Evolutionary conservation across 441 rosid species (phyloP).

Genomic region (Pelargonium myrrhifolium): DNA sequence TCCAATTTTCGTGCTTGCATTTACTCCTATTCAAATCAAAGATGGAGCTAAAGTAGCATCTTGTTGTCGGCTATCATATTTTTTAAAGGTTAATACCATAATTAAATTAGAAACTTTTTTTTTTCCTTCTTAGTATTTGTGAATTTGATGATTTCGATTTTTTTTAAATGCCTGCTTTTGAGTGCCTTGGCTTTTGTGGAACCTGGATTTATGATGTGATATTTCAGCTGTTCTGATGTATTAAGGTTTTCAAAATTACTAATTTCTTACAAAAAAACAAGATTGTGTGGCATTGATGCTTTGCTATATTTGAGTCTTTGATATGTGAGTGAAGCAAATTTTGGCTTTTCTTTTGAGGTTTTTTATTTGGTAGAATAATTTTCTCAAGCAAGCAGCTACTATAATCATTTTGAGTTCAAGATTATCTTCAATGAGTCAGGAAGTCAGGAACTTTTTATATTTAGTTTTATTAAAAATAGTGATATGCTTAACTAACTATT

Average conservation of each 20-base stretch:
- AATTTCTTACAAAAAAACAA: neutral
- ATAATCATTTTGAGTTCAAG: neutral
- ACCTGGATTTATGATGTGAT: neutral
- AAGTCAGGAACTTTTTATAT: neutral
- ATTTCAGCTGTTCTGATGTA: neutral
- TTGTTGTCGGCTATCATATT: neutral
- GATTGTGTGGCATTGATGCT: neutral
- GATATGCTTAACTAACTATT: neutral
- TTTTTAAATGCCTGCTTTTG: neutral
- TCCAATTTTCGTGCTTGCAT: neutral
- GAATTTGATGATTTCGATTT: too few species aligned
- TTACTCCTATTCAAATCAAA: neutral
- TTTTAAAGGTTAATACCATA: too few species aligned
- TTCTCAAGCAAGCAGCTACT: neutral
- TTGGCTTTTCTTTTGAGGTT: neutral
- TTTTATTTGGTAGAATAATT: neutral
- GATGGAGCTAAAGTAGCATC: conserved; percentile 1
- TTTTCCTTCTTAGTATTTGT: too few species aligned
- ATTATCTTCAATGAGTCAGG: neutral
- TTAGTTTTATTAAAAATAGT: neutral
- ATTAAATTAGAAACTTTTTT: too few species aligned
- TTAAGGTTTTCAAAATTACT: neutral
- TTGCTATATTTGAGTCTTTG: neutral
- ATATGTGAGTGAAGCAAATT: neutral
- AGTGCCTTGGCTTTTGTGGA: neutral